A percentile compares a stretch with the other conserved stretches of the same genome.
Conservation (phyloP, 305 asterid species). For the Fraxinus albicans region DNA sequence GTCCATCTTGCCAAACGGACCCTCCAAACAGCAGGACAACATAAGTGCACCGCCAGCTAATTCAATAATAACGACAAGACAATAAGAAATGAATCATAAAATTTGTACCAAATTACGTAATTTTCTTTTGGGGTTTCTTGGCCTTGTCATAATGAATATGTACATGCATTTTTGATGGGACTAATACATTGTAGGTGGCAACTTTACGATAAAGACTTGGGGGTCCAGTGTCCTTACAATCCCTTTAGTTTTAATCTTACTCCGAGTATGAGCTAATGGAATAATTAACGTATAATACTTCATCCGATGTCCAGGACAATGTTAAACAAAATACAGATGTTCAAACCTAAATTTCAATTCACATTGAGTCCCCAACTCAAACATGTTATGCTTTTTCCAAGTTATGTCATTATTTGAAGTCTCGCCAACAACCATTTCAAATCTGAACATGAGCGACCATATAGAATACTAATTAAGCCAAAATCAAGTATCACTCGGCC, state of each 20-base stretch:
- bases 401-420: not conserved
- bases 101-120: not conserved
- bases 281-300: not conserved
- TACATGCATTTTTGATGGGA: conserved; percentile 1
- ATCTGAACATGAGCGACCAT: not conserved
- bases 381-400: not conserved
- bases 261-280: not conserved
- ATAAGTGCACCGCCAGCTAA: not conserved
- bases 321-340: not conserved
- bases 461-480: not conserved
- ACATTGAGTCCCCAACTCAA: not conserved
- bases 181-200: not conserved
- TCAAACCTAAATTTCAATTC: not conserved
- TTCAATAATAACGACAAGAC: not conserved
- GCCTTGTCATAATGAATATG: not conserved
- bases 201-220: conserved; percentile 2
- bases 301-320: not conserved
- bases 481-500: not conserved
- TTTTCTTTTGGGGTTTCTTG: not conserved
- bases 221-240: not conserved
- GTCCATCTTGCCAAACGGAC: not conserved
- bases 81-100: not conserved
- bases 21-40: not conserved
- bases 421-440: not conserved
- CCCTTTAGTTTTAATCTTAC: conserved; percentile 8